Percentiles rank a stretch among this genome's conserved stretches.
Evolutionary conservation across 225 moss, liverwort and hornwort genomes (phyloP).

Genomic region (Pseudoscleropodium purum): DNA sequence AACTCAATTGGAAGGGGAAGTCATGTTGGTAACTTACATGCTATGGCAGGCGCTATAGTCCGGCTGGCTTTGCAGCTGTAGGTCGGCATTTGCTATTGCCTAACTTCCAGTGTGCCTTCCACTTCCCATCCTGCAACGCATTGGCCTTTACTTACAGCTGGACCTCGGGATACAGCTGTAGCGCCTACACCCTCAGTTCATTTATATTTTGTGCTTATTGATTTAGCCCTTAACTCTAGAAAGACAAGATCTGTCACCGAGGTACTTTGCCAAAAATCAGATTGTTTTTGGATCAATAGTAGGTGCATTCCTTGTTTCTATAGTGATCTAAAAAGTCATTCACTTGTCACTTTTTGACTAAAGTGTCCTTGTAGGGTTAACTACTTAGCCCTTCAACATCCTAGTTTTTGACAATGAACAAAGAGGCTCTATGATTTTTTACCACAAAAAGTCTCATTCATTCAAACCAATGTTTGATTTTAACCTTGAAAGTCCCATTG

Average conservation of each 20-base stretch:
- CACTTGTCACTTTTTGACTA: fast-evolving
- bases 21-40: not conserved
- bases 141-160: not conserved
- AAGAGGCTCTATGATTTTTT: not conserved
- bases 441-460: not conserved
- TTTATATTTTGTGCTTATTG: not conserved
- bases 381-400: fast-evolving
- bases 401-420: no score
- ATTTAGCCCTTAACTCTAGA: not conserved
- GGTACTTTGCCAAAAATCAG: not conserved
- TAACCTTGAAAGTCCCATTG: no score
- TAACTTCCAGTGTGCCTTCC: not conserved
- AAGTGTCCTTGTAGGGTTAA: not conserved
- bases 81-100: not conserved
- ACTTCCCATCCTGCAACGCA: not conserved
- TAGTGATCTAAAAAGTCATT: not conserved
- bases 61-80: not conserved
- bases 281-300: not conserved
- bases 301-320: not conserved
- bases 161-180: not conserved
- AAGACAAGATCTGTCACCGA: not conserved
- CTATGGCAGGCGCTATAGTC: not conserved
- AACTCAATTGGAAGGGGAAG: not conserved
- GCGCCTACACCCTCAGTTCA: not conserved
- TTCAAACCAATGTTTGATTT: not conserved